phyloP scores from a whole-genome alignment of 2,329 filamentous ascomycete genomes.

The Diaporthe aspalathi region DNA sequence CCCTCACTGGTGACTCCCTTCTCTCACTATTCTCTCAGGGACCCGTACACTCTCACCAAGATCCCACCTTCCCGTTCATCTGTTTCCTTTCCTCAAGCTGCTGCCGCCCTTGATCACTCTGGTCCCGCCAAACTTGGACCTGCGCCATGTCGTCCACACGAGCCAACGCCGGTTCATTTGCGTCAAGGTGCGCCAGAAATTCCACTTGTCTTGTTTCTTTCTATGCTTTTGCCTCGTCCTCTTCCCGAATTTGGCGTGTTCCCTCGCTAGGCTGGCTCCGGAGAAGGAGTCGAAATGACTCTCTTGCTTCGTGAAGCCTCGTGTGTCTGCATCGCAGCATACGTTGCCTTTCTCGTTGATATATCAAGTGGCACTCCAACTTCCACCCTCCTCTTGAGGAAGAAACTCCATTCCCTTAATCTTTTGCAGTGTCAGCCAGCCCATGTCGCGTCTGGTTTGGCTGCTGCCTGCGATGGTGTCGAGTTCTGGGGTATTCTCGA shows the following conservation, averaged over 20 bases:
- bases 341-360: background rate
- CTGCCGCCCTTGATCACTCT: background rate
- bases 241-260: too few species aligned
- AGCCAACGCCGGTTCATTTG: background rate
- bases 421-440: background rate
- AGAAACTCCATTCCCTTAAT: too few species aligned
- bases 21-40: background rate
- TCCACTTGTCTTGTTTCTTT: background rate
- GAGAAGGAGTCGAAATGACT: background rate
- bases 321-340: background rate
- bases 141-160: background rate
- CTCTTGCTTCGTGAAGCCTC: background rate
- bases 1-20: background rate
- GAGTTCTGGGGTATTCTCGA: background rate
- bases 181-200: background rate
- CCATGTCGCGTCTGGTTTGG: too few species aligned
- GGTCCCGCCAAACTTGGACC: too few species aligned
- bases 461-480: background rate
- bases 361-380: too few species aligned
- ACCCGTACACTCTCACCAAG: background rate
- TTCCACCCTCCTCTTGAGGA: too few species aligned
- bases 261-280: too few species aligned
- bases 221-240: too few species aligned
- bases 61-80: background rate
- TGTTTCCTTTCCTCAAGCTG: background rate